Percentiles rank a stretch among this genome's conserved stretches.
phyloP scores from a whole-genome alignment of 495 filamentous ascomycete genomes.

The Podospora conica region DNA sequence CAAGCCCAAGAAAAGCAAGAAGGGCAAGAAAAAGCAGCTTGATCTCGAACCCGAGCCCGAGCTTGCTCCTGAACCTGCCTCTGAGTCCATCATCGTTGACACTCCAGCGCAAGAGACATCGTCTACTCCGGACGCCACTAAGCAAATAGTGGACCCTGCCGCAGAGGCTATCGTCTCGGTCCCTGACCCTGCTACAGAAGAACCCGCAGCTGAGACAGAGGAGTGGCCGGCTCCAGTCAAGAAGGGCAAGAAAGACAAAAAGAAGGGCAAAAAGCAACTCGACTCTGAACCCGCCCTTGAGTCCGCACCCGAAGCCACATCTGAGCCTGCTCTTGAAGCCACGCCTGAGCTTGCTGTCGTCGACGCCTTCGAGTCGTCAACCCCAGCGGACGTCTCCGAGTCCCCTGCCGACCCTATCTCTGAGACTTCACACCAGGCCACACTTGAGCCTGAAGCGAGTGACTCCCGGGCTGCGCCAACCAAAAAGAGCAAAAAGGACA shows the following conservation, averaged over 20 bases:
- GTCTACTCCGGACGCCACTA: not conserved
- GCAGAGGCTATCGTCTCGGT: not conserved
- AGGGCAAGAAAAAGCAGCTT: not conserved
- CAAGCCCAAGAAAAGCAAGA: not conserved
- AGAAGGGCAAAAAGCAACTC: conserved; percentile 21
- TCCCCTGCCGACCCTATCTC: not conserved
- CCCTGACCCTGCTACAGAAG: not conserved
- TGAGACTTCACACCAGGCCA: not conserved
- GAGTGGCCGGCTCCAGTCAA: conserved; percentile 5
- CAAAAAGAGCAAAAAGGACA: not conserved
- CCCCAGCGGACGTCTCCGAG: not conserved
- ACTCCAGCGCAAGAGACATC: not conserved
- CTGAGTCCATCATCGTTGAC: not conserved
- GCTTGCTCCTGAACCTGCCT: not conserved
- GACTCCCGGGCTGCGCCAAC: not conserved
- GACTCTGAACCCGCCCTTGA: conserved; percentile 15
- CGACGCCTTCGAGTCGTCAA: not conserved
- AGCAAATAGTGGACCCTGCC: not conserved
- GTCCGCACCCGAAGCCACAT: not conserved
- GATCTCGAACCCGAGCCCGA: not conserved
- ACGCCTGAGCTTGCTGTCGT: not conserved
- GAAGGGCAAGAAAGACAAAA: conserved; percentile 24
- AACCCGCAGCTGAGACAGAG: not conserved
- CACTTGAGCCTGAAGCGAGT: not conserved
- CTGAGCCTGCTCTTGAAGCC: not conserved